Conservation (phyloP, 768 basidiomycete genomes). For the Boletus rufocinnamomeus region DNA sequence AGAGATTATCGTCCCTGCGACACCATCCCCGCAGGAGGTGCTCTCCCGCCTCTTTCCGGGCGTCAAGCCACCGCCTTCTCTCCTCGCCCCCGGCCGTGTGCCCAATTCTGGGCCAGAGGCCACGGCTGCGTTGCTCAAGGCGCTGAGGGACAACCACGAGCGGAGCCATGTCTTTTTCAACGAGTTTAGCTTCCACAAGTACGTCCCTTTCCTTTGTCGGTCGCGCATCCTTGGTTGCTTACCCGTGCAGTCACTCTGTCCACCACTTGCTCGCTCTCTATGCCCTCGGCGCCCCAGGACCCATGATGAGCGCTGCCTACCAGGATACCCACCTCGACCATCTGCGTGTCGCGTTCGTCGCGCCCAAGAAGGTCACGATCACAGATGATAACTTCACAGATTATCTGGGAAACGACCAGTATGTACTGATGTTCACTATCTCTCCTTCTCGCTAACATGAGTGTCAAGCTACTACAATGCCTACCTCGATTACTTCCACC, state of each 20-base stretch:
- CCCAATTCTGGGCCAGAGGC: constrained; percentile 43
- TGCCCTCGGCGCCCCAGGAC: constrained; percentile 53
- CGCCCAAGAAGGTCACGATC: constrained; percentile 26
- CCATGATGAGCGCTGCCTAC: constrained; percentile 46
- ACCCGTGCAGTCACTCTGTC: constrained; percentile 49
- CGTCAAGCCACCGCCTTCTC: constrained; percentile 33
- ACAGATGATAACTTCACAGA: constrained; percentile 29
- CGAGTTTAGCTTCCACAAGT: constrained; percentile 37
- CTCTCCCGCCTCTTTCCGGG: constrained; percentile 36
- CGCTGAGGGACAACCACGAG: constrained; percentile 54
- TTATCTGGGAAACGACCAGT: constrained; percentile 36
- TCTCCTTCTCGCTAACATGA: not conserved
- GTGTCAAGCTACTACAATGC: constrained; percentile 35
- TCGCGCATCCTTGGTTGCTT: not conserved
- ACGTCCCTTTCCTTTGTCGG: not conserved
- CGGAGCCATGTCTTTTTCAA: constrained; percentile 59
- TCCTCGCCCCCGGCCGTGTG: constrained; percentile 38
- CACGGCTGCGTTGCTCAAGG: constrained; percentile 38
- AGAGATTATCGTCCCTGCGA: constrained; percentile 19
- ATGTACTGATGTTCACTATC: not conserved
- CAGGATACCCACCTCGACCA: constrained; percentile 41
- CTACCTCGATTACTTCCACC: constrained; percentile 35
- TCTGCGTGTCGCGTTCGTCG: constrained; percentile 37
- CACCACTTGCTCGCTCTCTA: constrained; percentile 63
- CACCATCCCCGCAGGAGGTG: constrained; percentile 21